Percentiles rank a stretch among this genome's conserved stretches.
These are phyloP conservation scores for Lactifluus pinguis DNA, from an alignment of 768 basidiomycete genomes.

Conservation along the genomic window DNA sequence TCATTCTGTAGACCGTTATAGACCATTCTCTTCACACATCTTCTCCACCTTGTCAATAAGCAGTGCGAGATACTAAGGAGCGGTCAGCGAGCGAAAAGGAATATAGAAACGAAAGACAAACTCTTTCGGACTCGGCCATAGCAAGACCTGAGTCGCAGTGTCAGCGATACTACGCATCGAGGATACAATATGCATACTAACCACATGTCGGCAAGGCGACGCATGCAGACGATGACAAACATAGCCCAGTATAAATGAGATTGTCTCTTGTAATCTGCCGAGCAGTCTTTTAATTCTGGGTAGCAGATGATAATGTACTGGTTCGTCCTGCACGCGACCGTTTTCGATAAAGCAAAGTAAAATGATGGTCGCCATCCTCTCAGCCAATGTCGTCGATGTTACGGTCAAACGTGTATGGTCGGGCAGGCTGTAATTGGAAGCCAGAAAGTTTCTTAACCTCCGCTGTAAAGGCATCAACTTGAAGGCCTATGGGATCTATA, in stretches of 20 bases:
- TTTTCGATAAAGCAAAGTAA: constrained; percentile 95
- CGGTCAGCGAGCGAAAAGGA: background rate
- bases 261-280: constrained; percentile 83
- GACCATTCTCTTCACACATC: constrained; percentile 90
- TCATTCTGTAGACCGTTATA: constrained; percentile 89
- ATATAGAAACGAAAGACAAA: constrained; percentile 26
- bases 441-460: constrained; percentile 89
- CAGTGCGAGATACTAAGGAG: constrained; percentile 66
- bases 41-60: constrained; percentile 95
- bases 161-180: background rate
- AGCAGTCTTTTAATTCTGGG: constrained; percentile 71
- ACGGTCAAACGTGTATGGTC: constrained; percentile 71
- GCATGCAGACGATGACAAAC: constrained; percentile 89
- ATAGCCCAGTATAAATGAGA: constrained; percentile 63
- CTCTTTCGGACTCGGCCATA: constrained; percentile 71
- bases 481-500: constrained; percentile 89
- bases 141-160: constrained; percentile 41
- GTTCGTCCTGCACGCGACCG: constrained; percentile 91
- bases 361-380: constrained; percentile 87
- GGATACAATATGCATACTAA: constrained; percentile 19
- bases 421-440: constrained; percentile 62
- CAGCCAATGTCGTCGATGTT: constrained; percentile 96
- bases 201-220: constrained; percentile 97
- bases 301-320: constrained; percentile 82
- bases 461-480: constrained; percentile 72